phyloP scores from a whole-genome alignment of 1,284 basidiomycete species.

The Sporisorium graminicola region DNA sequence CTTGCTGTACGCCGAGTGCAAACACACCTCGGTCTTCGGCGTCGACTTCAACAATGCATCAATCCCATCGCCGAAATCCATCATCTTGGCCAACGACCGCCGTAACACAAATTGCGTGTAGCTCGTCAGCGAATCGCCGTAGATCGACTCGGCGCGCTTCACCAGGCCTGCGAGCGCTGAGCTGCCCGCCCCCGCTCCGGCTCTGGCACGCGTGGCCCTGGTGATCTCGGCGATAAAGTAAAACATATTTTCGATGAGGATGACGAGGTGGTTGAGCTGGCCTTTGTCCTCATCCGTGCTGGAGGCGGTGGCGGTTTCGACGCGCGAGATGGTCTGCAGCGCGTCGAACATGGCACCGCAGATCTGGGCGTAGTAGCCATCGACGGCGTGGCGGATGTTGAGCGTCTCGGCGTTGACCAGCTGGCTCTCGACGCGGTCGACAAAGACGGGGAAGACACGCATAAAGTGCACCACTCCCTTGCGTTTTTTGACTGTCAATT shows the following conservation, averaged over 20 bases:
- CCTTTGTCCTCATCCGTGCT: slow-evolving; percentile 80
- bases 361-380: slow-evolving; percentile 87
- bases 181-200: slow-evolving; percentile 19
- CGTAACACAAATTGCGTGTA: slow-evolving; percentile 90
- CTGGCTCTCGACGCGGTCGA: slow-evolving; percentile 85
- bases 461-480: slow-evolving; percentile 93
- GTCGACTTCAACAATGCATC: slow-evolving; percentile 86
- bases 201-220: slow-evolving; percentile 71
- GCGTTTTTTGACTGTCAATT: slow-evolving; percentile 89
- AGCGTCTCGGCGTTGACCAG: slow-evolving; percentile 78
- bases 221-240: slow-evolving; percentile 86
- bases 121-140: slow-evolving; percentile 85
- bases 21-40: slow-evolving; percentile 81
- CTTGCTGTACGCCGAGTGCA: slow-evolving; percentile 82
- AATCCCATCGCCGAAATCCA: slow-evolving; percentile 93
- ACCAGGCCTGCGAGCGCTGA: slow-evolving; percentile 76
- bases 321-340: slow-evolving; percentile 91
- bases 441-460: slow-evolving; percentile 89
- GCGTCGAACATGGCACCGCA: slow-evolving; percentile 90
- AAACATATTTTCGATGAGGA: slow-evolving; percentile 97
- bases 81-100: slow-evolving; percentile 86
- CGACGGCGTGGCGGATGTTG: slow-evolving; percentile 82
- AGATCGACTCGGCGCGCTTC: slow-evolving; percentile 82
- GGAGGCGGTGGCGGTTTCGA: slow-evolving; percentile 75
- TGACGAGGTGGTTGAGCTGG: slow-evolving; percentile 94